Evolutionary conservation across 257 asterid species (phyloP).

Genomic region (Mitragyna speciosa): DNA sequence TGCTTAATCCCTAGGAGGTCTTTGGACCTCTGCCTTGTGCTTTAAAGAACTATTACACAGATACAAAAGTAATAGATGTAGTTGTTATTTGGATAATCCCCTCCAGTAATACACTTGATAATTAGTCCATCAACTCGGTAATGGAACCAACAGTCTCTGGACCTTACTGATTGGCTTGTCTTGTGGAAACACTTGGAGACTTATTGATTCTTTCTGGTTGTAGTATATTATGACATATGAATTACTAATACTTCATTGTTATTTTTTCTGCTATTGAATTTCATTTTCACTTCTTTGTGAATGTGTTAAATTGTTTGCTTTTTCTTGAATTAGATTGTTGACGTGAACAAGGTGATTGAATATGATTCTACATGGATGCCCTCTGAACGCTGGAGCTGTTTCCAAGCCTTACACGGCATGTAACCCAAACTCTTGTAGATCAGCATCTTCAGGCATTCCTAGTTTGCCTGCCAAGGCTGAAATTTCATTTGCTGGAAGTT

Average conservation of each 20-base stretch:
- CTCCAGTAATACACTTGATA: not conserved
- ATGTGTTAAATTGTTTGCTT: not conserved
- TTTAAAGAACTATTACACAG: too few species aligned
- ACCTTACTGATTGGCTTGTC: not conserved
- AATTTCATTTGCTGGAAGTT: slow-evolving; percentile 26
- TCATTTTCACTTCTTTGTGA: not conserved
- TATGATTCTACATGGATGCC: slow-evolving; percentile 57
- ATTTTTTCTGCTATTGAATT: not conserved
- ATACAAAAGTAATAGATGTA: not conserved
- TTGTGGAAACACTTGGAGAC: not conserved
- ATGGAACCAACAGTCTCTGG: not conserved
- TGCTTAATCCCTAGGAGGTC: not conserved
- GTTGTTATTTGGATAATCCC: not conserved
- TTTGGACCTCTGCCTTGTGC: not conserved
- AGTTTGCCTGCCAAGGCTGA: slow-evolving; percentile 22
- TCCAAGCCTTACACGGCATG: slow-evolving; percentile 33
- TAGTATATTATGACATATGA: not conserved
- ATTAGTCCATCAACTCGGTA: not conserved
- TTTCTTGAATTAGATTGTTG: not conserved
- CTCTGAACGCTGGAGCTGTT: slow-evolving; percentile 37
- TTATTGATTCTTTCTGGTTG: not conserved
- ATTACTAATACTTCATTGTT: too few species aligned
- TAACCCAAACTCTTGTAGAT: slow-evolving; percentile 25
- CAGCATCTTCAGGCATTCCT: slow-evolving; percentile 25
- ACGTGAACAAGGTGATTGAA: slow-evolving; percentile 30